Base-by-base conservation (phyloP, 768 basidiomycete genomes). In the Boletus vinaceobasis region DNA sequence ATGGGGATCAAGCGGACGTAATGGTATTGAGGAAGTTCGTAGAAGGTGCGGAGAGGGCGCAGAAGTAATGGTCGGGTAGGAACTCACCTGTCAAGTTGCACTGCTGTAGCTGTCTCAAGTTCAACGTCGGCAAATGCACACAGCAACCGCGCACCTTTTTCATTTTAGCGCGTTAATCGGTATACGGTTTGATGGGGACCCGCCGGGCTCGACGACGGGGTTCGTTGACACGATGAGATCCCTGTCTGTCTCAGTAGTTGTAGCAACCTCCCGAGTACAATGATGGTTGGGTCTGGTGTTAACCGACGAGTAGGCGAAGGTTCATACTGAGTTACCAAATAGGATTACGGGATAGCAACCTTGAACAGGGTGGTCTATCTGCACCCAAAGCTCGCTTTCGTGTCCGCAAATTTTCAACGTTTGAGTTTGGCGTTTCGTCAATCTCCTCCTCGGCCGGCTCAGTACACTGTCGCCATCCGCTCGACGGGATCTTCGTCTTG, bases 1-100 rank as follows among this genome's bases (percentile, higher is more conserved):
- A 71, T 35, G 72, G 72, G 36, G 71, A 75, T 48, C 60, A 71
- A 19, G 60, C 60, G 45, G 81, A 80, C 50, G 62, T 79, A 7
- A 66, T 69, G 26, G 72, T 74, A 14, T 56, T 83, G 60, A 67
- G 65, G 55, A 60, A 69, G 43, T 81, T 79, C 61, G 79, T 78
- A 26, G 72, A 74, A n/a, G 71, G 72, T n/a, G 81, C 77, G 29
- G 73, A 75, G 68, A 58, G 57, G 48, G 43, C 58, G 45, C 43
- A 23, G 33, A 40, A 39, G 21, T 53, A 47, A 52, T 7, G 19
- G 45, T 26, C 29, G 17, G 49, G 48, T 31, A 48, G 58, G 47
- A 46, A 64, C 65, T 13, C 33, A 48, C 13, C 42, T 64, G 58
- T 58, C 54, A 48, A 26, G 45, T 45, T 53, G 33, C 3, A 26